phyloP scores from a whole-genome alignment of 1,284 basidiomycete genomes.

The Rhodotorula sp. region DNA sequence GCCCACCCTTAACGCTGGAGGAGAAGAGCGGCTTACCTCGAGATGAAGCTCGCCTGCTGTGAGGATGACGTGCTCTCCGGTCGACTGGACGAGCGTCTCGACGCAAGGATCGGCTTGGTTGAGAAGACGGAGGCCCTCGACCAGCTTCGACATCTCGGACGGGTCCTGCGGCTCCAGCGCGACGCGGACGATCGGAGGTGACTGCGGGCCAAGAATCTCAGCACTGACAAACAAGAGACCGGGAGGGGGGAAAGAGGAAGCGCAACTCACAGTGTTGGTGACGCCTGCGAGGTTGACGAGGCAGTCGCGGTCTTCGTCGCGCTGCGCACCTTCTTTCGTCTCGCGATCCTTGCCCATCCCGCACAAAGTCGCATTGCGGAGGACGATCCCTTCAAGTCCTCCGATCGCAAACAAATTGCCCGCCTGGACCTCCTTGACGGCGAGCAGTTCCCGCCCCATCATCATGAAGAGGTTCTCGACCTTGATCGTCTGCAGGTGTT shows the following conservation, averaged over 20 bases:
- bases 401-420: conserved; percentile 94
- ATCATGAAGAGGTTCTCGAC: conserved; percentile 87
- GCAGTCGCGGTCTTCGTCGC: conserved; percentile 54
- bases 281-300: conserved; percentile 82
- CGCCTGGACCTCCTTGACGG: conserved; percentile 80
- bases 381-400: conserved; percentile 86
- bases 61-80: conserved; percentile 95
- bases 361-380: conserved; percentile 88
- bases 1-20: no score
- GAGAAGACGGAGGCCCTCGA: conserved; percentile 82
- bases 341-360: conserved; percentile 51
- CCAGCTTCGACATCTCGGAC: conserved; percentile 86
- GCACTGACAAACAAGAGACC: conserved; percentile 11
- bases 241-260: background rate
- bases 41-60: conserved; percentile 95
- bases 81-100: conserved; percentile 93
- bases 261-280: conserved; percentile 61
- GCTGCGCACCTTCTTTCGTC: conserved; percentile 48
- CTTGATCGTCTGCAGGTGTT: conserved; percentile 63
- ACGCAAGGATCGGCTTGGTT: conserved; percentile 97
- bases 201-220: conserved; percentile 56
- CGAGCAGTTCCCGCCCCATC: conserved; percentile 93
- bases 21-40: conserved; percentile 60
- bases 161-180: conserved; percentile 86
- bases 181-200: conserved; percentile 89